Percentiles rank a stretch among this genome's conserved stretches.
These are phyloP conservation scores for Lecanosticta acicola DNA, from an alignment of 2,329 filamentous ascomycete species.

Conservation along the genomic window DNA sequence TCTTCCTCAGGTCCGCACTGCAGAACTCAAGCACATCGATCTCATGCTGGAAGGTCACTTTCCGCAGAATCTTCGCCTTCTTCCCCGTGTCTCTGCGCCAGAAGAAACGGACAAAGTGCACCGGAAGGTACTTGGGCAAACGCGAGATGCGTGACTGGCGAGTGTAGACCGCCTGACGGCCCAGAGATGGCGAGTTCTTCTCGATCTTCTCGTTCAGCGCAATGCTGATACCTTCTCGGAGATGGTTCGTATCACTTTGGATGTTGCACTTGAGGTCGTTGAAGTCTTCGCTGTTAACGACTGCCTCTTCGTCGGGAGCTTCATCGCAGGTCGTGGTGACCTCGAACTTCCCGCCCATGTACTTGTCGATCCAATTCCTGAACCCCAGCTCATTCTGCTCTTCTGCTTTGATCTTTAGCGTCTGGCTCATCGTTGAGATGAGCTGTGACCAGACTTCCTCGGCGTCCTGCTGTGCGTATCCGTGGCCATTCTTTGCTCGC, in stretches of 20 bases:
- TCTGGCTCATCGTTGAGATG: constrained; percentile 72
- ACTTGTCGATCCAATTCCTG: constrained; percentile 64
- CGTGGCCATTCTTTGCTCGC: constrained; percentile 71
- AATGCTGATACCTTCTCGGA: constrained; percentile 79
- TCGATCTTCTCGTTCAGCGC: constrained; percentile 84
- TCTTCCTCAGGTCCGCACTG: constrained; percentile 77
- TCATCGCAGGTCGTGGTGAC: constrained; percentile 81
- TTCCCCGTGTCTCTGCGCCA: constrained; percentile 95
- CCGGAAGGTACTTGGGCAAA: constrained; percentile 88
- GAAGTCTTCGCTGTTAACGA: constrained; percentile 67
- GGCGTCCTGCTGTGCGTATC: constrained; percentile 95
- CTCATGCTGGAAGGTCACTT: constrained; percentile 92
- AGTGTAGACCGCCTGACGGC: constrained; percentile 75
- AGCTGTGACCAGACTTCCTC: constrained; percentile 99
- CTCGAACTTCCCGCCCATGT: constrained; percentile 77
- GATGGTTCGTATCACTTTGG: constrained; percentile 75
- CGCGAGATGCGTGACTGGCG: constrained; percentile 87
- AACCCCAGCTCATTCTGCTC: constrained; percentile 57
- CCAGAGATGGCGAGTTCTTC: constrained; percentile 75
- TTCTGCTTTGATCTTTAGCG: constrained; percentile 60
- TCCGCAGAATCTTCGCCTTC: constrained; percentile 99
- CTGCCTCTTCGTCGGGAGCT: constrained; percentile 66
- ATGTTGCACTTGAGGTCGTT: constrained; percentile 97
- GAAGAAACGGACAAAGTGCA: constrained; percentile 97
- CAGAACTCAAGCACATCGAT: constrained; percentile 93